Evolutionary conservation across 306 rosid genomes (phyloP), one percentile per base, ranked within the genome.

Genomic region (Casuarina equisetifolia): DNA sequence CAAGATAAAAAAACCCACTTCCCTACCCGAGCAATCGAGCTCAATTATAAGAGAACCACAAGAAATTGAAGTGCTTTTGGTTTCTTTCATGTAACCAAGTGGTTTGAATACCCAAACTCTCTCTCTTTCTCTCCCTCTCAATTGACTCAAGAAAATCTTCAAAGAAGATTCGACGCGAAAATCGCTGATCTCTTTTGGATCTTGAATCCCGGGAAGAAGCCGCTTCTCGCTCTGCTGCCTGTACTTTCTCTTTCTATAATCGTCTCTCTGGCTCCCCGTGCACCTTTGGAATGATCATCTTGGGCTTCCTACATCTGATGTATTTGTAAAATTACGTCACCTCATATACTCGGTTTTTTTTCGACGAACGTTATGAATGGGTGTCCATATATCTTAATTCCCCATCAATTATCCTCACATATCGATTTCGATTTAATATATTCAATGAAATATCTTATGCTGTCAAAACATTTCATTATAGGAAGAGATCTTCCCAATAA

Each of bases 161-260:
- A 20, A 67, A 73, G 76, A 77, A 73, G 69, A 71, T 75, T 76
- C 53, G 64, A 54, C 80, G n/a, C 45, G 39, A 82, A 42, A 70
- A 76, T 48, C 78, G 43, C 73, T 42, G 64, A 52, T 80, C 43
- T 52, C 57, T 82, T 54, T 55, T 44, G 71, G 89, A 87, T 89
- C 96, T 83, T 83, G 80, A 67, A 77, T 70, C 59, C 36, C 74
- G 38, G 72, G 70, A 72, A 77, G 83, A 82, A 76, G 42, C 73
- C 57, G 9, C 79, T 45, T 54, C 32, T 74, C 35, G 36, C 11
- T 44, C 59, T 45, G 73, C 25, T 73, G 9, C 74, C 57, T 67
- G 73, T 44, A 74, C 13, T 48, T 51, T 49, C 20, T 82, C 42
- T 55, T 45, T 75, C 32, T 44, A 39, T 16, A 62, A 62, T 35